Conservation (phyloP, 768 basidiomycete genomes). For the Epithele typhae region DNA sequence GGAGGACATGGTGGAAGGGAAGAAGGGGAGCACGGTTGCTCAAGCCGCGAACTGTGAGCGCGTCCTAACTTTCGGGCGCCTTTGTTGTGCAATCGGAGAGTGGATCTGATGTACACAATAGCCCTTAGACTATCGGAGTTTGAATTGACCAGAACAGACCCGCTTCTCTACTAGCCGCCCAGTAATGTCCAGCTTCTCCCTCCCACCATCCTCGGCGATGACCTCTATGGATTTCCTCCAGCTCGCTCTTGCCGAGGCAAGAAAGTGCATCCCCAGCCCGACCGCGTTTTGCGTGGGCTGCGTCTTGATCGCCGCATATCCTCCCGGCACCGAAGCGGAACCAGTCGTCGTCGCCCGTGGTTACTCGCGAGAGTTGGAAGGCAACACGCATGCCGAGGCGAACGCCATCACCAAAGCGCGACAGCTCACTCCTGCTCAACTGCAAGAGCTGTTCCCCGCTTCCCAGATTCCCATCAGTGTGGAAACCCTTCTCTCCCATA, state of each 20-base stretch:
- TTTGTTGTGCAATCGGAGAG: no score
- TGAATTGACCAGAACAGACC: no score
- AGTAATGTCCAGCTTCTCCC: no score
- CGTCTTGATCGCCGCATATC: conserved; percentile 46
- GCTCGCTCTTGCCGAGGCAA: conserved; percentile 67
- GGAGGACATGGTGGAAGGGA: conserved; percentile 32
- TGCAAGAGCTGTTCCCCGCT: conserved; percentile 32
- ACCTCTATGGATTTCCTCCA: conserved; percentile 39
- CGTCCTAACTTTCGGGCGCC: no score
- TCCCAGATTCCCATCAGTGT: conserved; percentile 35
- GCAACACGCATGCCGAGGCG: conserved; percentile 97
- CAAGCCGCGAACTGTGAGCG: no score
- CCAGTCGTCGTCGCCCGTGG: conserved; percentile 69
- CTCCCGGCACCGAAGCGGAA: conserved; percentile 32
- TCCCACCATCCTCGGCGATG: background rate
- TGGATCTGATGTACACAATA: no score
- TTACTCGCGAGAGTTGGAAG: conserved; percentile 85
- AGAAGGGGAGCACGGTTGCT: no score
- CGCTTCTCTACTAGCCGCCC: no score
- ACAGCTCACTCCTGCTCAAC: conserved; percentile 37
- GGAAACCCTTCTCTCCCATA: conserved; percentile 47
- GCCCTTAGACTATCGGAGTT: no score
- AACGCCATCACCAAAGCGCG: conserved; percentile 79
- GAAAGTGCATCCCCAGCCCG: conserved; percentile 60
- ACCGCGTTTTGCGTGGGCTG: conserved; percentile 94